A percentile compares a stretch with the other conserved stretches of the same genome.
Conservation (phyloP, 1,284 basidiomycete species). For the Apiotrichum brassicae region DNA sequence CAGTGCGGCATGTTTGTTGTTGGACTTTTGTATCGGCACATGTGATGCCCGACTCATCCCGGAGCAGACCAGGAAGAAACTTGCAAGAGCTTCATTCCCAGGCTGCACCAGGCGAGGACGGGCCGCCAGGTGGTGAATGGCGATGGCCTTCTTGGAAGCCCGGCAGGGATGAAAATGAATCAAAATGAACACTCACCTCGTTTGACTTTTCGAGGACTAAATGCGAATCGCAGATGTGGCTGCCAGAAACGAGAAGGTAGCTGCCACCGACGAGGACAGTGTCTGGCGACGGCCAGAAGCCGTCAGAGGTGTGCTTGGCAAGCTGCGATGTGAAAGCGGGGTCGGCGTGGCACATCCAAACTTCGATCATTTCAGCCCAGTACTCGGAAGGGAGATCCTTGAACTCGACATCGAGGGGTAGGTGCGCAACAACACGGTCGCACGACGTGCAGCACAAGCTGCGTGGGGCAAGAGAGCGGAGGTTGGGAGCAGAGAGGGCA, state of each 20-base stretch:
- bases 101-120: conserved; percentile 15
- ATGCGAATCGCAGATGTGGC: conserved; percentile 55
- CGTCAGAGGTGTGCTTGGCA: conserved; percentile 57
- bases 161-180: conserved; percentile 35
- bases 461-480: conserved; percentile 32
- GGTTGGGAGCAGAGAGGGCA: conserved; percentile 32
- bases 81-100: conserved; percentile 33
- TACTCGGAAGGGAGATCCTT: conserved; percentile 87
- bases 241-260: conserved; percentile 69
- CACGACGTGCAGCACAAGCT: conserved; percentile 41
- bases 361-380: conserved; percentile 93
- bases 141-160: conserved; percentile 81
- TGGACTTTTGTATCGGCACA: conserved; percentile 88
- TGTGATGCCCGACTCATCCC: conserved; percentile 36
- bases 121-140: conserved; percentile 61
- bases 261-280: conserved; percentile 77
- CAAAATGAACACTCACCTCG: conserved; percentile 54
- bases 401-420: conserved; percentile 56
- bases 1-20: conserved; percentile 52
- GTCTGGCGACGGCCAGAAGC: conserved; percentile 68
- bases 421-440: conserved; percentile 65
- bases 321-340: conserved; percentile 70
- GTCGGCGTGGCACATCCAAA: conserved; percentile 96
- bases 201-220: conserved; percentile 50
- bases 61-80: conserved; percentile 16